Evolutionary conservation across 2,329 filamentous ascomycete genomes (phyloP).

Genomic region (Pseudopithomyces maydicus): DNA sequence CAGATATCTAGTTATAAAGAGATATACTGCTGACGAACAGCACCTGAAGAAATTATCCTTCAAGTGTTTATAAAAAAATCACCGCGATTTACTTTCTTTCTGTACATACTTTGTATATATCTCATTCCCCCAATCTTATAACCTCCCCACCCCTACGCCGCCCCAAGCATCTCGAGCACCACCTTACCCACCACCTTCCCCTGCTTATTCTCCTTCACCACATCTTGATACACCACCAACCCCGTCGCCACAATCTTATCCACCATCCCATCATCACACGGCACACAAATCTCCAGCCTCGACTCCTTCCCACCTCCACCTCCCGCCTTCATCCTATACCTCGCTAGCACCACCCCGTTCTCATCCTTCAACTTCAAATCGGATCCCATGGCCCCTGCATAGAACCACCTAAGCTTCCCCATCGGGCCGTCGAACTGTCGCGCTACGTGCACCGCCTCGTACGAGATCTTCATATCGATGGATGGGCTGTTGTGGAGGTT

Average conservation of each 20-base stretch:
- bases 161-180: background rate
- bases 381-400: background rate
- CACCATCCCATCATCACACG: background rate
- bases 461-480: background rate
- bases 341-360: background rate
- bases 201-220: background rate
- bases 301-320: background rate
- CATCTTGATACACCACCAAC: background rate
- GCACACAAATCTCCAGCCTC: background rate
- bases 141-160: too few species aligned
- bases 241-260: background rate
- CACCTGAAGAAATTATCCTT: too few species aligned
- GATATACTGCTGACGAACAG: too few species aligned
- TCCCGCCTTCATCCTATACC: too few species aligned
- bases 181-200: background rate
- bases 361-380: background rate
- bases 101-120: too few species aligned
- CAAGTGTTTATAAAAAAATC: too few species aligned
- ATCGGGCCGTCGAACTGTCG: background rate
- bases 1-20: too few species aligned
- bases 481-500: background rate
- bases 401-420: background rate
- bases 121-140: too few species aligned
- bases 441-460: background rate
- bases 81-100: too few species aligned